Evolutionary conservation across 2,329 filamentous ascomycete genomes (phyloP), one percentile per base, ranked within the genome.

Genomic region (Paraphoma sp.): DNA sequence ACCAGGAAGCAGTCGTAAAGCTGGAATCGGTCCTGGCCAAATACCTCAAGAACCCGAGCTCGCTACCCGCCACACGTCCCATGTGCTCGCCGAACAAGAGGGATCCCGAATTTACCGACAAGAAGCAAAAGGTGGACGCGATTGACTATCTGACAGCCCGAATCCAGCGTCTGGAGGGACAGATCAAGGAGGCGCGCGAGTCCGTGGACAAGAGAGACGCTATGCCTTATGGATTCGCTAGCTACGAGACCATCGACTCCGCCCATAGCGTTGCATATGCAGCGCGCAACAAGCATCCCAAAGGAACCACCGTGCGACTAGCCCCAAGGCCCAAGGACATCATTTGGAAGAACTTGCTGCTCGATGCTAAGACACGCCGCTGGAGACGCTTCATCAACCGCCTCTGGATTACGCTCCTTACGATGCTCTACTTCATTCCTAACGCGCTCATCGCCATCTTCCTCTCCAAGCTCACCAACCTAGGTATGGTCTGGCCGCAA

Each of bases 391-490:
- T 94, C 59, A 83, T 92, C 68, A 96, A 95, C 78, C 90, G 90
- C 57, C 76, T 97, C 53, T 97, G 93, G 92, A 89, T 97, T 42
- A 80, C 85, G 3, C 68, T 94, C 0, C 79, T 99, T 50, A 98
- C 94, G 0, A 57, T 96, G 1, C 72, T 96, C 7, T 99, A 93
- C 90, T 89, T 96, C 59, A 92, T 86, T 3, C 93, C 95, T 61
- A 99, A 99, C 83, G 90, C 93, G 50, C 84, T 97, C 76, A 98
- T 98, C 63, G 92, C 94, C 61, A 89, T 98, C 54, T 99, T 99
- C 77, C 79, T 99, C 28, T 88, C 96, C 72, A 94, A 96, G 75
- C 79, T 99, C 71, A 80, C 80, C 53, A 96, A 97, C 66, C 78
- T 98, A 36, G 93, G 89, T 11, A 80, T 83, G 14, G 84, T 98